Evolutionary conservation across 1,284 basidiomycete species (phyloP), one percentile per base, ranked within the genome.

Genomic region (Abortiporus biennis): DNA sequence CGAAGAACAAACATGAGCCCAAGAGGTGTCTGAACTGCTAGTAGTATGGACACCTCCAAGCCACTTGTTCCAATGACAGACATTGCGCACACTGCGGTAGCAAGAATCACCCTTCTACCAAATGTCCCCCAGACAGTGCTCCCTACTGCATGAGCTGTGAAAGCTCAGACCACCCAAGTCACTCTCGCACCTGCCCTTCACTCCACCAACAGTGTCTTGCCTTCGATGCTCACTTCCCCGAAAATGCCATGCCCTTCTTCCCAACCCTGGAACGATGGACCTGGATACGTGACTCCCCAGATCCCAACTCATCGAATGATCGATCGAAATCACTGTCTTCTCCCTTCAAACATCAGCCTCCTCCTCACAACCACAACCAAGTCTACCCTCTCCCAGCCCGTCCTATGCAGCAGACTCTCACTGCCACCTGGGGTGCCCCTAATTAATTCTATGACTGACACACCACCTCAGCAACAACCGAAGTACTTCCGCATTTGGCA

Each of bases 31-130:
- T 35, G 8, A 34, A 23, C 6, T 42, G 40, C 17, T 32, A 42
- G 13, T 13, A 23, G 32, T 35, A 35, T 20, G 30, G 30, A 4
- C 40, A 42, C 17, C 4, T 24, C 30, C 22, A 24, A 4, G 4
- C 30, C 4, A 3, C 12, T 3, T 42, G 40, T 32, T 21, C 17
- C 33, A 4, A 3, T 12, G 8, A 42, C 3, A 8, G 4, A 9
- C 6, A n/a, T 6, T 42, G 40, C 21, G 40, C 20, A 4, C 34
- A 35, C 32, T 42, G 40, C 16, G 33, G 27, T 6, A 16, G 9
- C 25, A 17, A 9, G 9, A 19, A 11, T 19, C 37, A 30, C 37
- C 12, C 37, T 5, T 25, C 16, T 21, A 16, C 30, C 11, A 16
- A 4, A n/a, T 17, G 15, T 9, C 11, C 11, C n/a, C 9, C 16